These are phyloP conservation scores for Endocarpon pusillum DNA, from an alignment of 495 filamentous ascomycete species.

Conservation along the genomic window DNA sequence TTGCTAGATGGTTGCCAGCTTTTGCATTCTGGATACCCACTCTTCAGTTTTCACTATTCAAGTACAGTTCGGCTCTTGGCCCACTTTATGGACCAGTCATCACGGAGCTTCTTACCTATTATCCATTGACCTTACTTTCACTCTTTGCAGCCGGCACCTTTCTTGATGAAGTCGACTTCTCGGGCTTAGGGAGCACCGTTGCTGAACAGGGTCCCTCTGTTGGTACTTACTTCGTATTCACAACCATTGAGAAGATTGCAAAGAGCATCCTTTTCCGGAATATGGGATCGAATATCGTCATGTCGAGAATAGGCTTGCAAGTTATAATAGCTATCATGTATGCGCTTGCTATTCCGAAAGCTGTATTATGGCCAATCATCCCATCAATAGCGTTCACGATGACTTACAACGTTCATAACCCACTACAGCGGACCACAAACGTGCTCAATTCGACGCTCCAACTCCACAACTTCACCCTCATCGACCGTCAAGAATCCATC, in stretches of 20 bases:
- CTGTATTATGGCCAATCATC: slow-evolving; percentile 34
- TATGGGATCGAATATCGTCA: slow-evolving; percentile 42
- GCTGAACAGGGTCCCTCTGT: slow-evolving; percentile 41
- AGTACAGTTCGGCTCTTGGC: slow-evolving; percentile 44
- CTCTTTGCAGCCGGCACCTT: slow-evolving; percentile 45
- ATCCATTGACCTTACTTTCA: slow-evolving; percentile 54
- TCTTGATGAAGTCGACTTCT: slow-evolving; percentile 43
- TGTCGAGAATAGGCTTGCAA: slow-evolving; percentile 57
- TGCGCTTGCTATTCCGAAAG: slow-evolving; percentile 47
- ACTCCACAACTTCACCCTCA: slow-evolving; percentile 32
- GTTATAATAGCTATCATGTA: slow-evolving; percentile 45
- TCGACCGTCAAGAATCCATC: slow-evolving; percentile 65
- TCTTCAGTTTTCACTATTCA: slow-evolving; percentile 49
- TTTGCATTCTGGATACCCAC: slow-evolving; percentile 58
- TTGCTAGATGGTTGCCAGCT: slow-evolving; percentile 38
- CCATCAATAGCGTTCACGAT: slow-evolving; percentile 56
- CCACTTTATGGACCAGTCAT: slow-evolving; percentile 54
- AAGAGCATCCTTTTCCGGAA: slow-evolving; percentile 32
- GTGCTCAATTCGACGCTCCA: slow-evolving; percentile 47
- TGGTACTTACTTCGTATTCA: slow-evolving; percentile 47
- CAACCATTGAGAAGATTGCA: slow-evolving; percentile 33
- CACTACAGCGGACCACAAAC: slow-evolving; percentile 28
- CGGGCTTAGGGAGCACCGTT: slow-evolving; percentile 32
- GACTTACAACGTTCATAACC: slow-evolving; percentile 54
- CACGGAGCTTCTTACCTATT: slow-evolving; percentile 53